Evolutionary conservation across 345 rosid genomes (phyloP), one percentile per base, ranked within the genome.

Genomic region (Noccaea caerulescens): DNA sequence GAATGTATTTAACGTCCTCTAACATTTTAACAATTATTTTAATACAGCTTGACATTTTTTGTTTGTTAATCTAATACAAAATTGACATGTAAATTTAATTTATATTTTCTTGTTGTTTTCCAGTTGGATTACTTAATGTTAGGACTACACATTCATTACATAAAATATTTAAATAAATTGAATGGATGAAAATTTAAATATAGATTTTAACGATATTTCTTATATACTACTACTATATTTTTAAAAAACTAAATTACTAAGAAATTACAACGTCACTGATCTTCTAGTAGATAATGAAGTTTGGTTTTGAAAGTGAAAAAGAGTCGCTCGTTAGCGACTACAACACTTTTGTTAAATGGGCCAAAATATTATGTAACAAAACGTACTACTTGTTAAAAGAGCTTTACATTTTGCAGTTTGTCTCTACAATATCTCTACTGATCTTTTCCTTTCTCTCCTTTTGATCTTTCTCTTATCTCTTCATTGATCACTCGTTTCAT

Each of bases 401-500:
- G 68, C 34, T 51, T 63, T 66, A 43, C 73, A 74, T 74, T 74
- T 74, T 51, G 68, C 58, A 75, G 36, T 67, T 68, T 60, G 73
- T 68, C 72, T 66, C 78, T 59, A 67, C 62, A 55, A 41, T 46
- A 56, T 64, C 36, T 49, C 45, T 34, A 53, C 63, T 27, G 30
- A 27, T 72, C 54, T 63, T 36, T 23, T 33, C 10, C 14, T 37
- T 23, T 54, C 33, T 57, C 33, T 32, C 34, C 56, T 18, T 68
- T 68, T 56, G 20, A 68, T 66, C 32, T 74, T 62, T 53, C 58
- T 68, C 69, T 75, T 68, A 75, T 75, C 69, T 45, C 79, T 75
- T 68, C 69, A 53, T 68, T 50, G 77, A 57, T 73, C 68, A 75
- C 69, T 75, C 78, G 68, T 67, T 65, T 50, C 12, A 8, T 34